Evolutionary conservation across 257 asterid genomes (phyloP).

Genomic region (Solanum peruvianum): DNA sequence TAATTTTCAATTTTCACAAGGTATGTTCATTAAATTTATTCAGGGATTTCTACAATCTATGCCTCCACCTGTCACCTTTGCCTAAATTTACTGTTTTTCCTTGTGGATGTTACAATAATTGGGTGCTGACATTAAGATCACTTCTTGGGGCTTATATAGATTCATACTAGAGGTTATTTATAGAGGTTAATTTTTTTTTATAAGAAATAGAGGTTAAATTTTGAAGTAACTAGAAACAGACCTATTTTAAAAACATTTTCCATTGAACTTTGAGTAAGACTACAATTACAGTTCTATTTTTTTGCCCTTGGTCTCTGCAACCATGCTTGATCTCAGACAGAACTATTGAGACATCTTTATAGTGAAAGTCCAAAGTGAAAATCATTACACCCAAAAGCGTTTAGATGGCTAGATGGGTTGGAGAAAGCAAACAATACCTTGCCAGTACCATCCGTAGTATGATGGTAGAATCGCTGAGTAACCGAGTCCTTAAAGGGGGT

Average conservation of each 20-base stretch:
- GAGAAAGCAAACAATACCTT: background rate
- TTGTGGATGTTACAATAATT: background rate
- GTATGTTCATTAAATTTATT: constrained; percentile 22
- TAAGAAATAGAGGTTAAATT: background rate
- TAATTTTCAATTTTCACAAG: constrained; percentile 95
- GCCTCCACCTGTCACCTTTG: background rate
- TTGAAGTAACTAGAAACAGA: background rate
- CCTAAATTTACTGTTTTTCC: background rate
- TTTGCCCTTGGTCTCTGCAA: background rate
- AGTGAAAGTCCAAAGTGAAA: background rate
- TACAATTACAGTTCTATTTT: background rate
- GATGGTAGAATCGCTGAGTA: background rate
- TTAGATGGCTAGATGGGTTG: background rate
- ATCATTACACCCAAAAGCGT: background rate
- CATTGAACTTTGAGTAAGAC: background rate
- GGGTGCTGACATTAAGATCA: background rate
- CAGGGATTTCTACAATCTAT: background rate
- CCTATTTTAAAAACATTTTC: background rate
- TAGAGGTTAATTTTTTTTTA: background rate
- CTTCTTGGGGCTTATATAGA: background rate
- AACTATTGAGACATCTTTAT: background rate
- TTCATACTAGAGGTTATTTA: background rate
- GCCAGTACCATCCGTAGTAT: background rate
- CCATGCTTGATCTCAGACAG: background rate
- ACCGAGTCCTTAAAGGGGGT: background rate